Conservation (phyloP, 768 basidiomycete species). For the Phaeotremella skinneri region DNA sequence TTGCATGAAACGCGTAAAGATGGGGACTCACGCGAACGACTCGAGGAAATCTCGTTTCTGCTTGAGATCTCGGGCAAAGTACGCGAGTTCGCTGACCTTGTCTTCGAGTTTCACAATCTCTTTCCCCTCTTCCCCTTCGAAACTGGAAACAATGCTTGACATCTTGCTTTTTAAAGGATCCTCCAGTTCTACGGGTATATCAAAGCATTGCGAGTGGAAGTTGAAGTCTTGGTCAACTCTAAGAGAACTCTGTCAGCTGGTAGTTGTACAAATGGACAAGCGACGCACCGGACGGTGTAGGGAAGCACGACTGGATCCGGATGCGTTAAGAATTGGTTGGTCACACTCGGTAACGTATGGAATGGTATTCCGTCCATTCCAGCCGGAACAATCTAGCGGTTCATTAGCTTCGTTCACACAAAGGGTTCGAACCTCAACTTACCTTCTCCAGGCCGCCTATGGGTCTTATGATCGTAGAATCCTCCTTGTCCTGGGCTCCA, state of each 20-base stretch:
- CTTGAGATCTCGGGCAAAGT: constrained; percentile 81
- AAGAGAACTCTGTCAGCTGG: background rate
- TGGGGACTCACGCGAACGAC: constrained; percentile 61
- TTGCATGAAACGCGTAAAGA: background rate
- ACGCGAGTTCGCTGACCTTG: constrained; percentile 80
- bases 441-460: constrained; percentile 49
- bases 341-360: constrained; percentile 76
- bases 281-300: constrained; percentile 56
- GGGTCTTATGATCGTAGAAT: constrained; percentile 41
- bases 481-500: constrained; percentile 59
- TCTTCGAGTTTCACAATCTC: constrained; percentile 76
- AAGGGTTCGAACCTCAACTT: background rate
- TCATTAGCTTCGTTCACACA: constrained; percentile 6
- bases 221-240: constrained; percentile 59
- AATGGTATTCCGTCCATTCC: constrained; percentile 58
- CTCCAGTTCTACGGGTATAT: constrained; percentile 84
- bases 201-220: constrained; percentile 68
- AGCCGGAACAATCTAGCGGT: constrained; percentile 33
- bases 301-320: constrained; percentile 78
- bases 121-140: constrained; percentile 68
- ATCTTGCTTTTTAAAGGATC: constrained; percentile 73
- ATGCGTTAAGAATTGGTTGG: constrained; percentile 72
- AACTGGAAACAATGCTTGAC: constrained; percentile 63
- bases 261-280: background rate
- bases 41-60: constrained; percentile 82